These are phyloP conservation scores for Chytriomyces sp. DNA, from an alignment of 192 early-diverging fungal genomes.

Conservation along the genomic window DNA sequence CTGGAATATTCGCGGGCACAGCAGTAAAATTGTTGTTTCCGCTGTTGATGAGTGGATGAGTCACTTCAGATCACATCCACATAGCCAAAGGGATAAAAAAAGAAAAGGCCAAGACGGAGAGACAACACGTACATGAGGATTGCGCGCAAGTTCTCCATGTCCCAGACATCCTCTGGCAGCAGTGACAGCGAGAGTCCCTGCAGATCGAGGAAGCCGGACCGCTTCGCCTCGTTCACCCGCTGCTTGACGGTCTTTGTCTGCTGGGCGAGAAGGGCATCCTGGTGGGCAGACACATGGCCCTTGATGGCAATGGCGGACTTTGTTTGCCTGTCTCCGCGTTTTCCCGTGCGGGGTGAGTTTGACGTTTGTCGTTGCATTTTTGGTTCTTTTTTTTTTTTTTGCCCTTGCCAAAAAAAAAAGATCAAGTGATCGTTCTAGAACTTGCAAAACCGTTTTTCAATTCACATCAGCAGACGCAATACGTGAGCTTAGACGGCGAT, in stretches of 20 bases:
- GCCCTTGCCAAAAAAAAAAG: too few species aligned
- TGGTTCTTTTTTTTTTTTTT: neutral
- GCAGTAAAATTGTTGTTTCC: constrained; percentile 46
- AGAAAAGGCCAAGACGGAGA: constrained; percentile 5
- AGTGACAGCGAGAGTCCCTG: constrained; percentile 36
- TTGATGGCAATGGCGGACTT: neutral
- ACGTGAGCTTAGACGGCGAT: too few species aligned
- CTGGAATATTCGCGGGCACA: constrained; percentile 42
- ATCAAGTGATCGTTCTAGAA: too few species aligned
- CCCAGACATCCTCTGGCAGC: constrained; percentile 45
- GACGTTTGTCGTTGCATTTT: neutral
- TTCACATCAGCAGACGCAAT: too few species aligned
- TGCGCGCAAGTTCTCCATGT: constrained; percentile 38
- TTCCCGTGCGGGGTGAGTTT: constrained; percentile 28
- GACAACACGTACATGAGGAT: constrained; percentile 46
- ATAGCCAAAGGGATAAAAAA: neutral
- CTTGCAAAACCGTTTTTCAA: too few species aligned
- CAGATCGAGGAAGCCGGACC: constrained; percentile 50
- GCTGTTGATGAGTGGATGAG: constrained; percentile 25
- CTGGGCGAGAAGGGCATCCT: constrained; percentile 25
- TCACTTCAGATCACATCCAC: too few species aligned
- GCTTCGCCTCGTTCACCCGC: constrained; percentile 44
- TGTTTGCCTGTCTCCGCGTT: constrained; percentile 34
- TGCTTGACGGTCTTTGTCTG: constrained; percentile 51
- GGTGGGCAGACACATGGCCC: constrained; percentile 6